A percentile compares a stretch with the other conserved stretches of the same genome.
Evolutionary conservation across 148 eudicot genomes (phyloP).

Genomic region (Oxyria digyna): DNA sequence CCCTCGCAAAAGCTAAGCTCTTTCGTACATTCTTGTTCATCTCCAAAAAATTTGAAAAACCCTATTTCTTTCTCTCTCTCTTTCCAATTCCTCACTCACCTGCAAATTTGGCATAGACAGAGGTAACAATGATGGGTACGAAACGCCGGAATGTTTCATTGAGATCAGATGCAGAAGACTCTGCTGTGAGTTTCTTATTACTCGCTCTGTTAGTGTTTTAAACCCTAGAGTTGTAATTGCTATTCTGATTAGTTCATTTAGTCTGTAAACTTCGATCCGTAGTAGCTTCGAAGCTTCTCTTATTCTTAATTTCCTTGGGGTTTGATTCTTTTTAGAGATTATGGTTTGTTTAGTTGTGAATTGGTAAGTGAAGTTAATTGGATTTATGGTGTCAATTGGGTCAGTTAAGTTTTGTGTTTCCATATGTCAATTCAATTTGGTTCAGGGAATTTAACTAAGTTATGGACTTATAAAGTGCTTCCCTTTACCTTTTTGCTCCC

Average conservation of each 20-base stretch:
- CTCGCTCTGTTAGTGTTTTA: background rate
- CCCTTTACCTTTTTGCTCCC: background rate
- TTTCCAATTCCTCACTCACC: background rate
- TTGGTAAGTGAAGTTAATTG: background rate
- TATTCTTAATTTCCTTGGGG: background rate
- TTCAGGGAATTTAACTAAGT: background rate
- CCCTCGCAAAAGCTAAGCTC: background rate
- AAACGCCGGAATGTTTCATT: conserved; percentile 30
- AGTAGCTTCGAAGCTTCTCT: background rate
- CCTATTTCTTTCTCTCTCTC: conserved; percentile 5
- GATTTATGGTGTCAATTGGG: background rate
- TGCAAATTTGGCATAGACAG: background rate
- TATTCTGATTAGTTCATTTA: background rate
- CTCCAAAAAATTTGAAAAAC: conserved; percentile 5
- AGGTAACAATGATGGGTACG: conserved; percentile 20
- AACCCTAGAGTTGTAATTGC: background rate
- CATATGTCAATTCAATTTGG: background rate
- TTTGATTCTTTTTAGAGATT: background rate
- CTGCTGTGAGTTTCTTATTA: conserved; percentile 18
- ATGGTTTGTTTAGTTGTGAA: background rate
- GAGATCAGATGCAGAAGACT: conserved; percentile 24
- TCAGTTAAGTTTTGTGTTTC: background rate
- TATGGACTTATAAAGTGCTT: background rate
- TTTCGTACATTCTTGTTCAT: background rate
- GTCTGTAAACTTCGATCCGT: background rate